Base-by-base conservation (phyloP, 2,329 filamentous ascomycete species). In the Botryotinia calthae region DNA sequence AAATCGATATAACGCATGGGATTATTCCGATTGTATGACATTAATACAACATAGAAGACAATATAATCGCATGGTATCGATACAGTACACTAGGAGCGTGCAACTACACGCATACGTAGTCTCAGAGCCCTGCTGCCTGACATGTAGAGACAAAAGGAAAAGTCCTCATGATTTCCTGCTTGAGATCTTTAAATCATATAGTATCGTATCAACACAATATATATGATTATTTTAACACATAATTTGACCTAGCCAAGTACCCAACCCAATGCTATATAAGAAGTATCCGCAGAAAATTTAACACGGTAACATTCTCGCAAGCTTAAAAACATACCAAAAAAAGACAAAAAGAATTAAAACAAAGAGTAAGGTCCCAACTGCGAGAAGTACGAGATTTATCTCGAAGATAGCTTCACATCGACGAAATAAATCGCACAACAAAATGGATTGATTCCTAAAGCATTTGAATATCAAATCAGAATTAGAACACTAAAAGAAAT, bases 211-310 rank as follows among this genome's bases (percentile, higher is more conserved):
- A 54, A n/a, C n/a, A 54, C 48, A n/a, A n/a, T 51, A 54, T 7
- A 16, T n/a, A 12, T 14, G 25, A n/a, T 54, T 6, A 54, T n/a
- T 54, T 25, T 16, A 16, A 2, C 25, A 8, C 48, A 16, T 54
- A 25, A 54, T n/a, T 54, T 54, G 48, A 54, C 25, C 48, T 16
- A 54, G 48, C 2, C n/a, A 54, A 54, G 12, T 7, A 8, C 3
- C 25, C 0, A 8, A 3, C 25, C 0, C 48, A 7, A 16, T 16
- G 12, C 12, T 14, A 54, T n/a, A n/a, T 1, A 16, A 22, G 0
- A 51, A 16, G 1, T 7, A 14, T n/a, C 25, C 25, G 6, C 5
- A 16, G 14, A 54, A 54, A 16, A 12, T 16, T 16, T n/a, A 0
- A 1, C 22, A n/a, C 10, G 10, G 14, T 4, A 51, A n/a, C 10